Conservation (phyloP, 1,284 basidiomycete species). For the Exobasidium cylindrosporum region DNA sequence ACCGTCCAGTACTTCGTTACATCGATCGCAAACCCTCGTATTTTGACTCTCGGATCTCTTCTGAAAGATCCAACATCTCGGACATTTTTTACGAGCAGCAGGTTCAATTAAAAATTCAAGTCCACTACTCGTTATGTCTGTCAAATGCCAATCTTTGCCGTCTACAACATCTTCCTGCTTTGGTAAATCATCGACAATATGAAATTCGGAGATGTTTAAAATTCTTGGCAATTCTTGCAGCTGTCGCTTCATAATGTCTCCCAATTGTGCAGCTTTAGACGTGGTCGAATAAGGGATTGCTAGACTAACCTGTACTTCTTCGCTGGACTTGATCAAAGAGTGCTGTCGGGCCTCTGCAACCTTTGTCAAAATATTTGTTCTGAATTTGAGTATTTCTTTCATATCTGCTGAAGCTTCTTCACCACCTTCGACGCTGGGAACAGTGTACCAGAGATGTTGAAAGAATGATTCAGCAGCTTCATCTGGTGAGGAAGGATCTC, state of each 20-base stretch:
- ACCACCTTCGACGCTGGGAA: constrained; percentile 25
- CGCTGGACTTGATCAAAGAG: not conserved
- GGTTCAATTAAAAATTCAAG: not conserved
- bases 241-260: not conserved
- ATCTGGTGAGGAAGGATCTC: constrained; percentile 30
- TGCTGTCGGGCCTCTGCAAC: constrained; percentile 34
- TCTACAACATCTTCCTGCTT: not conserved
- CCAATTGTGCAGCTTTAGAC: not conserved
- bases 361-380: constrained; percentile 25
- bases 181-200: not conserved
- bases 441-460: constrained; percentile 32
- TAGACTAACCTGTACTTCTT: not conserved
- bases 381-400: constrained; percentile 23
- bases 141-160: not conserved
- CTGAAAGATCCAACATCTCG: constrained; percentile 12
- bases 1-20: not conserved
- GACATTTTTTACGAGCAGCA: not conserved
- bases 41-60: too few species aligned
- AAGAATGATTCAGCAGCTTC: constrained; percentile 28
- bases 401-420: constrained; percentile 14
- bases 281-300: not conserved
- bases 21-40: constrained; percentile 10
- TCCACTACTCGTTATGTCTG: not conserved
- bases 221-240: not conserved
- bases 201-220: not conserved